Evolutionary conservation across 371 early-diverging fungal genomes (phyloP).

Genomic region (Zopfochytrium polystomum): DNA sequence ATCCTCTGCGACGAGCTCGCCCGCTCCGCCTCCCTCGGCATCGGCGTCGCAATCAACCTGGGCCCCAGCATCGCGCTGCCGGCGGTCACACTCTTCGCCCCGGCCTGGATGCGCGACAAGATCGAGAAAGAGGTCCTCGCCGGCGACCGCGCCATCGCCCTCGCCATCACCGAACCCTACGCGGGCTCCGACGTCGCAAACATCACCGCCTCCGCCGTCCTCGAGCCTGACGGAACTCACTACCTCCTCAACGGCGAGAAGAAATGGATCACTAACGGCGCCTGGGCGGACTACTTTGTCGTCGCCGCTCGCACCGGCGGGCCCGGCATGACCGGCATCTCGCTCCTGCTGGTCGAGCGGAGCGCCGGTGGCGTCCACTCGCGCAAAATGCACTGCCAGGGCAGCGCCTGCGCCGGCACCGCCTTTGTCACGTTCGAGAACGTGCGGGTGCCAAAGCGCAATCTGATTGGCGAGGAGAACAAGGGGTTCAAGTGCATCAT

Average conservation of each 20-base stretch:
- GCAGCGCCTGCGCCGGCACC: slow-evolving; percentile 31
- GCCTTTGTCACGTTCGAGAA: slow-evolving; percentile 44
- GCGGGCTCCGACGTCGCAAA: slow-evolving; percentile 44
- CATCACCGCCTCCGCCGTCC: too few species aligned
- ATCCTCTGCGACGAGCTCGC: slow-evolving; percentile 28
- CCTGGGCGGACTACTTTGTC: slow-evolving; percentile 36
- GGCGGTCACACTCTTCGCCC: slow-evolving; percentile 42
- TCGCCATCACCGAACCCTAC: slow-evolving; percentile 43
- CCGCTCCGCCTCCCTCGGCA: slow-evolving; percentile 9
- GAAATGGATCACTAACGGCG: slow-evolving; percentile 44
- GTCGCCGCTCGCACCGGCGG: slow-evolving; percentile 39
- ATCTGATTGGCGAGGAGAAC: slow-evolving; percentile 40
- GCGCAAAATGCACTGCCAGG: slow-evolving; percentile 50
- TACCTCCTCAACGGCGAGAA: slow-evolving; percentile 50
- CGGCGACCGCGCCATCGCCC: slow-evolving; percentile 36
- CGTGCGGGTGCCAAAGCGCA: slow-evolving; percentile 41
- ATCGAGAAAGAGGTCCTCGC: slow-evolving; percentile 25
- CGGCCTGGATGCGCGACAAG: slow-evolving; percentile 27
- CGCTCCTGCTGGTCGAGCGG: slow-evolving; percentile 36
- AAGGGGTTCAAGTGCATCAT: slow-evolving; percentile 34
- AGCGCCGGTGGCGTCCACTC: slow-evolving; percentile 40
- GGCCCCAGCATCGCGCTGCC: slow-evolving; percentile 38
- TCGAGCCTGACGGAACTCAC: slow-evolving; percentile 36
- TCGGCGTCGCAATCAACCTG: slow-evolving; percentile 16
- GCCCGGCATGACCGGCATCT: slow-evolving; percentile 36